Conservation (phyloP, 306 rosid genomes). For the Inga oerstediana region DNA sequence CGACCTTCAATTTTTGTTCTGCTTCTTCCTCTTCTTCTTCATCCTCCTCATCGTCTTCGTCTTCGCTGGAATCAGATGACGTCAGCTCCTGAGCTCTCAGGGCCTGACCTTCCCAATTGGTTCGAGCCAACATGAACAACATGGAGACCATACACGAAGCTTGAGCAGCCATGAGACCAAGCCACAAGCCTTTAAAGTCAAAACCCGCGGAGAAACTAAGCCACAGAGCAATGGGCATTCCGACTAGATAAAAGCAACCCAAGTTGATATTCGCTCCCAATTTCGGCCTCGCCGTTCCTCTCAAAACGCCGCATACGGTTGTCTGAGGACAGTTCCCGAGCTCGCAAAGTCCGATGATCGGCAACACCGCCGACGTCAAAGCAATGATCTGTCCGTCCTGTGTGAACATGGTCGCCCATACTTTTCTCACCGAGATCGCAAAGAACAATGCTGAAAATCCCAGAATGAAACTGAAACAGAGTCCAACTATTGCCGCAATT, state of each 20-base stretch:
- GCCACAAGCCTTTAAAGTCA: slow-evolving; percentile 85
- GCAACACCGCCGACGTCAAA: slow-evolving; percentile 68
- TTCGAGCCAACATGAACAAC: slow-evolving; percentile 64
- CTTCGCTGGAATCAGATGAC: slow-evolving; percentile 36
- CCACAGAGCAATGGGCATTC: slow-evolving; percentile 87
- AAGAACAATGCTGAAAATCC: slow-evolving; percentile 71
- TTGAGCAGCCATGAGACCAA: slow-evolving; percentile 84
- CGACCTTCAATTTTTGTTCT: neutral
- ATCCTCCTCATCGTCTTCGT: neutral
- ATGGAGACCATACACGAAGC: slow-evolving; percentile 71
- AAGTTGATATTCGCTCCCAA: slow-evolving; percentile 83
- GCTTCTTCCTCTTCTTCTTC: neutral
- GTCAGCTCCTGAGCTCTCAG: slow-evolving; percentile 71
- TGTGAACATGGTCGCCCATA: slow-evolving; percentile 89
- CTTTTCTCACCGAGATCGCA: slow-evolving; percentile 57
- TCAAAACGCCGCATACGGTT: slow-evolving; percentile 81
- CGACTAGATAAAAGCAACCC: slow-evolving; percentile 83
- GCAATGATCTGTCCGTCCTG: slow-evolving; percentile 63
- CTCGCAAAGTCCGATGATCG: slow-evolving; percentile 84
- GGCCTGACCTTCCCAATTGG: slow-evolving; percentile 78
- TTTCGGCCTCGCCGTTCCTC: slow-evolving; percentile 87
- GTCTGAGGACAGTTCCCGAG: slow-evolving; percentile 96
- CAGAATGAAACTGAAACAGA: slow-evolving; percentile 57
- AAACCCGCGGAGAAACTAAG: slow-evolving; percentile 67
- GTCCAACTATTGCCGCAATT: slow-evolving; percentile 65